Percentiles rank a stretch among this genome's conserved stretches.
Evolutionary conservation across 257 asterid genomes (phyloP).

Genomic region (Leonotis leonurus): DNA sequence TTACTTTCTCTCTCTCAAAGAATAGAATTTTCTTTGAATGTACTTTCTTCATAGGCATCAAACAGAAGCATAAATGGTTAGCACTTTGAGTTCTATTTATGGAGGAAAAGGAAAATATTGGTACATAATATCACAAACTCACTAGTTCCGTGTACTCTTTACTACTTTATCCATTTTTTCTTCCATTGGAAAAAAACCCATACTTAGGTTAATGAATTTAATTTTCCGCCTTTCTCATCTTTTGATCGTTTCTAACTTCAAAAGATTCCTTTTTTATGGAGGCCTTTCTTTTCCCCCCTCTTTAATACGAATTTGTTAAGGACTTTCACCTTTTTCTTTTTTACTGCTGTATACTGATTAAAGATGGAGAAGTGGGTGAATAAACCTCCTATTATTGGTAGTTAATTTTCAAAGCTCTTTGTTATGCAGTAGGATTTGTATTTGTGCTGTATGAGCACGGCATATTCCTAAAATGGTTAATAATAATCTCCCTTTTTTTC

Average conservation of each 20-base stretch:
- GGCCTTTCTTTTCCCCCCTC: neutral
- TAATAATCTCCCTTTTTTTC: neutral
- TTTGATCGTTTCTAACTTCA: slow-evolving; percentile 10
- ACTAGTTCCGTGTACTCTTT: slow-evolving; percentile 32
- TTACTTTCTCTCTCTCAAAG: slow-evolving; percentile 11
- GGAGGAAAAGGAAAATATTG: slow-evolving; percentile 16
- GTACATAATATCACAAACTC: slow-evolving; percentile 30
- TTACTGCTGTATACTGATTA: slow-evolving; percentile 13
- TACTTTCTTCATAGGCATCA: slow-evolving; percentile 4
- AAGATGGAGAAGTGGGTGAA: slow-evolving; percentile 10
- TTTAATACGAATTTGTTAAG: slow-evolving; percentile 28
- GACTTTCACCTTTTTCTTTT: slow-evolving; percentile 22
- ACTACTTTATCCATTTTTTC: slow-evolving; percentile 16
- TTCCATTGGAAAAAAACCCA: neutral
- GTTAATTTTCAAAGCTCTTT: neutral
- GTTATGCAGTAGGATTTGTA: slow-evolving; percentile 8
- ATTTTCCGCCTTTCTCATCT: slow-evolving; percentile 19
- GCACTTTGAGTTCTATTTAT: slow-evolving; percentile 25
- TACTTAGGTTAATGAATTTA: slow-evolving; percentile 17
- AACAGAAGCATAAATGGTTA: slow-evolving; percentile 22
- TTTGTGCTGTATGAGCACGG: neutral
- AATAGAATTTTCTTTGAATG: neutral
- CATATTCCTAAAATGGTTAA: neutral
- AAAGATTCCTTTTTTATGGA: neutral
- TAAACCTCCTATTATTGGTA: neutral